These are phyloP conservation scores for Glycine latifolia DNA, from an alignment of 306 rosid species.

Conservation along the genomic window DNA sequence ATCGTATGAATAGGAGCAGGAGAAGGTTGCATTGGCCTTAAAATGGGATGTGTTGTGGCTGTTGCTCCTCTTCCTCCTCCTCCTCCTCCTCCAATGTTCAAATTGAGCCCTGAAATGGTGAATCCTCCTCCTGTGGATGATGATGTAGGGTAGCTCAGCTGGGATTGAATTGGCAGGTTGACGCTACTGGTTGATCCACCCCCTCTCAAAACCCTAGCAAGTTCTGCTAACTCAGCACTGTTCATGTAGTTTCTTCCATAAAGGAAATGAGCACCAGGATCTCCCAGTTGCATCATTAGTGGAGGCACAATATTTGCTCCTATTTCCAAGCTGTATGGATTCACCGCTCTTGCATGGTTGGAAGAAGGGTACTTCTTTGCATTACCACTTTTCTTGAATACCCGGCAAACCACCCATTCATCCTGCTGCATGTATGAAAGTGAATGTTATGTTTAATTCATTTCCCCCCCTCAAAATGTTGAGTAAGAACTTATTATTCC, in stretches of 20 bases:
- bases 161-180: constrained; percentile 40
- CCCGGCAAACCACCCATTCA: constrained; percentile 94
- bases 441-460: not conserved
- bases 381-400: constrained; percentile 82
- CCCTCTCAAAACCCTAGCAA: constrained; percentile 66
- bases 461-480: not conserved
- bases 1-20: not conserved
- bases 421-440: constrained; percentile 56
- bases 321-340: constrained; percentile 75
- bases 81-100: constrained; percentile 43
- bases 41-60: constrained; percentile 34
- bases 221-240: constrained; percentile 66
- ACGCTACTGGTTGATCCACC: constrained; percentile 47
- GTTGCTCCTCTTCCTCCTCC: constrained; percentile 21
- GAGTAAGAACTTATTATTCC: not conserved
- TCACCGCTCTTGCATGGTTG: constrained; percentile 62
- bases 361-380: constrained; percentile 71
- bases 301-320: constrained; percentile 52
- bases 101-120: constrained; percentile 47
- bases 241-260: constrained; percentile 67
- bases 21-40: constrained; percentile 38
- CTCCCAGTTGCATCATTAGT: constrained; percentile 73
- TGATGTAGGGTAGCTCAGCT: constrained; percentile 27
- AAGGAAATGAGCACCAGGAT: constrained; percentile 61
- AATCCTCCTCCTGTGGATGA: constrained; percentile 26